A percentile compares a stretch with the other conserved stretches of the same genome.
Conservation (phyloP, 768 basidiomycete species). For the Suillus subluteus region DNA sequence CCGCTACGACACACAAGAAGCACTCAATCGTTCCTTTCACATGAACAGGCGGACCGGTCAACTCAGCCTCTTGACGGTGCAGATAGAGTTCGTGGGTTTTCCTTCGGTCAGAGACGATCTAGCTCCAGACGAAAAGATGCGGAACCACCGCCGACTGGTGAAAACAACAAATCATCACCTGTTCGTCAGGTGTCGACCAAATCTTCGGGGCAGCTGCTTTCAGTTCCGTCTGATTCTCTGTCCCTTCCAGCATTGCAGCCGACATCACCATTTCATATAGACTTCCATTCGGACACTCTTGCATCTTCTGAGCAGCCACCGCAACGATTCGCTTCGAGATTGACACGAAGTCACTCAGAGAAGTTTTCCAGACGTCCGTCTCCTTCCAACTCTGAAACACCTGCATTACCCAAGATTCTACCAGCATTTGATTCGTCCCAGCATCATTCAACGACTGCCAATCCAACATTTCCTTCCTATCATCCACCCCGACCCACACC, state of each 20-base stretch:
- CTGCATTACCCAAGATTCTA: constrained; percentile 19
- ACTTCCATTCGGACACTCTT: constrained; percentile 27
- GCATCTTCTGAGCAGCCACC: constrained; percentile 23
- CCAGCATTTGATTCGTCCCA: constrained; percentile 12
- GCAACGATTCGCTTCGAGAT: constrained; percentile 29
- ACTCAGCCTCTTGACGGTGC: constrained; percentile 3
- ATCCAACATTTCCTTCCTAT: constrained; percentile 20
- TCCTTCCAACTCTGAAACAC: constrained; percentile 13
- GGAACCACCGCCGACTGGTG: constrained; percentile 40
- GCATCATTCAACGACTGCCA: constrained; percentile 23
- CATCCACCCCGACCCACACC: constrained; percentile 20
- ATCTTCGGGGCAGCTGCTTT: constrained; percentile 45
- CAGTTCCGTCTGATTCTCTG: constrained; percentile 36
- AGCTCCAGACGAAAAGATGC: constrained; percentile 49
- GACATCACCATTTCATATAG: constrained; percentile 46
- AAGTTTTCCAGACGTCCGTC: constrained; percentile 20
- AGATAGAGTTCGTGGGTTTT: constrained; percentile 50
- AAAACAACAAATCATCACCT: constrained; percentile 24
- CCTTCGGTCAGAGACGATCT: constrained; percentile 51
- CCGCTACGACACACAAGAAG: constrained; percentile 56
- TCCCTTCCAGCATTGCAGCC: constrained; percentile 45
- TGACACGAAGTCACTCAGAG: constrained; percentile 52
- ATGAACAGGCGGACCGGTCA: constrained; percentile 8
- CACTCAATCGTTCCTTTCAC: constrained; percentile 36
- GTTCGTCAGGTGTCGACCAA: constrained; percentile 54